Evolutionary conservation across 805 yeast species (phyloP).

Genomic region (Pichia paraexigua): DNA sequence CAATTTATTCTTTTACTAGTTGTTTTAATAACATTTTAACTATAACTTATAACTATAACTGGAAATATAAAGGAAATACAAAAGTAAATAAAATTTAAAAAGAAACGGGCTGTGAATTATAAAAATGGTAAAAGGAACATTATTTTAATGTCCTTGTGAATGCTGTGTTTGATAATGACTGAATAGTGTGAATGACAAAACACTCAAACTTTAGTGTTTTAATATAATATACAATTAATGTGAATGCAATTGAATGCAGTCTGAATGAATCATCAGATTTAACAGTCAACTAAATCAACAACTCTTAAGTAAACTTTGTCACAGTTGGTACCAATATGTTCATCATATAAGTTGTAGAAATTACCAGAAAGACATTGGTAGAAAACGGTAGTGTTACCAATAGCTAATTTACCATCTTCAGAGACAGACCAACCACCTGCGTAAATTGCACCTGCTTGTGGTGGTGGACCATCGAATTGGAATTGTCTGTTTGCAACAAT

Average conservation of each 20-base stretch:
- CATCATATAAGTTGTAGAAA: slow-evolving; percentile 52
- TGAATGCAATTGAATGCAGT: not conserved
- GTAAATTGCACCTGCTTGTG: slow-evolving; percentile 49
- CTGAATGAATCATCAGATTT: slow-evolving; percentile 3
- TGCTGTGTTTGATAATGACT: not conserved
- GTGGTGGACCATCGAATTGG: slow-evolving; percentile 62
- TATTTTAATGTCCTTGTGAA: not conserved
- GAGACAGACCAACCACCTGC: slow-evolving; percentile 47
- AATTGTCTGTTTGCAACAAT: slow-evolving; percentile 58
- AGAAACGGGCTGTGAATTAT: not conserved
- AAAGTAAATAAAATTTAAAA: not conserved
- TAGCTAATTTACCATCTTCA: slow-evolving; percentile 39
- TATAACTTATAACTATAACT: slow-evolving; percentile 7
- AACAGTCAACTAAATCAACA: slow-evolving; percentile 36
- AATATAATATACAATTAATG: not conserved
- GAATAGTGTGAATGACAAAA: not conserved
- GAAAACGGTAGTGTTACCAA: slow-evolving; percentile 42
- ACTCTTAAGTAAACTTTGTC: slow-evolving; percentile 36
- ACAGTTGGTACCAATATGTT: slow-evolving; percentile 40
- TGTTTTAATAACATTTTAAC: not conserved
- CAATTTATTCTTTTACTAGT: not conserved
- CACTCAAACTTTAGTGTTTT: not conserved
- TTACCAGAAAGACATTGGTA: slow-evolving; percentile 50
- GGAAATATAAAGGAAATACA: not conserved
- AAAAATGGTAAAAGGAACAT: not conserved